A percentile compares a stretch with the other conserved stretches of the same genome.
phyloP scores from a whole-genome alignment of 1,139 yeast species.

The Saccharomyces hybrid region DNA sequence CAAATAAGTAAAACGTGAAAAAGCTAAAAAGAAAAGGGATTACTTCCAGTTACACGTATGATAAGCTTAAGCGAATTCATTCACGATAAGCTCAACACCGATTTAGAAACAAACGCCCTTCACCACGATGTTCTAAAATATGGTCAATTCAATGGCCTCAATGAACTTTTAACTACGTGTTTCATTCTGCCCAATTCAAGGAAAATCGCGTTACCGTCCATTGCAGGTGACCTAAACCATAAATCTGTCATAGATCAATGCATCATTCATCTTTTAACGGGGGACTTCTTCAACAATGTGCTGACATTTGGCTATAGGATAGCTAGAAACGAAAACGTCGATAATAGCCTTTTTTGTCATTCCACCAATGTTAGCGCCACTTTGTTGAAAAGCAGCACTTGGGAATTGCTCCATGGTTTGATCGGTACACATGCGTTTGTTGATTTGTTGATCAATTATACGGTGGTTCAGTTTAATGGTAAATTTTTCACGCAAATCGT shows the following conservation, averaged over 20 bases:
- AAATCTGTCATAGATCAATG: constrained; percentile 21
- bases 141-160: constrained; percentile 8
- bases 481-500: constrained; percentile 17
- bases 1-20: too few species aligned
- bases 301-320: constrained; percentile 24
- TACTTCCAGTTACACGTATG: neutral
- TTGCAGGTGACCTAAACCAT: constrained; percentile 7
- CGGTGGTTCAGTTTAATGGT: constrained; percentile 16
- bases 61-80: neutral
- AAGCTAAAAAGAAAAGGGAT: too few species aligned
- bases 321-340: constrained; percentile 14
- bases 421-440: constrained; percentile 23
- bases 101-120: neutral
- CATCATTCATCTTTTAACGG: constrained; percentile 13
- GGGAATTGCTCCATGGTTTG: constrained; percentile 20
- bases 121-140: neutral
- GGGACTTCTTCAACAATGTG: constrained; percentile 18
- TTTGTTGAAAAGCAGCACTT: constrained; percentile 14
- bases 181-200: constrained; percentile 11
- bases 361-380: constrained; percentile 19
- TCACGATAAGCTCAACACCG: neutral
- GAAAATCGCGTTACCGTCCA: constrained; percentile 6
- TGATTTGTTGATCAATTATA: constrained; percentile 19
- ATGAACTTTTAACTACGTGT: constrained; percentile 8
- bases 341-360: constrained; percentile 16